Evolutionary conservation across 495 filamentous ascomycete genomes (phyloP), one percentile per base, ranked within the genome.

Genomic region (Daldinia loculata): DNA sequence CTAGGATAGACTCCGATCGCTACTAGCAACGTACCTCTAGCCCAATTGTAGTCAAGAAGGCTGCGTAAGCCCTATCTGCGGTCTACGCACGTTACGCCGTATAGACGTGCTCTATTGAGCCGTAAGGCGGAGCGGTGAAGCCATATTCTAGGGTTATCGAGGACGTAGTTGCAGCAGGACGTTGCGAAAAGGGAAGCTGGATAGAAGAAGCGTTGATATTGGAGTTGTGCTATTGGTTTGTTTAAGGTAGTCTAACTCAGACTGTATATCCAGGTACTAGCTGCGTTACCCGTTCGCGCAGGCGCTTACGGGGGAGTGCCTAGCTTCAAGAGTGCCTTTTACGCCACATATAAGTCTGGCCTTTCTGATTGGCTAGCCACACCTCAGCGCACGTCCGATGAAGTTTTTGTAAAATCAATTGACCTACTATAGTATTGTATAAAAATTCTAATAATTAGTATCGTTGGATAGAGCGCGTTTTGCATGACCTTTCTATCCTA

Each of bases 1-100:
- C 43, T 11, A 17, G 53, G 52, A 55, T 57, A 11, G 15, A 43
- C 65, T 72, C 64, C 56, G 64, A 68, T 65, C 17, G 59, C 26
- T 63, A 32, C 24, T 39, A 34, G 2, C 56, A 45, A 34, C 9
- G 17, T 34, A 22, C 27, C 43, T 39, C 45, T 55, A 43, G 38
- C 43, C 70, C 55, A 36, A 61, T 30, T 38, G 15, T 27, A 50
- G 51, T 56, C 27, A 56, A 67, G 58, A 63, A 63, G 63, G 67
- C 65, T 70, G 51, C 74, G 74, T 76, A 71, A 76, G 71, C 71
- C 53, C 57, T 63, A 55, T 67, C 58, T 63, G 36, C 27, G 27
- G 43, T 5, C 24, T 65, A 51, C 63, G 56, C 50, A 56, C 19
- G 29, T 27, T 53, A 14, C 45, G 15, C 45, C n/a, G 41, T 55